phyloP scores from a whole-genome alignment of 176 grass and related monocot genomes.

The Cenchrus americanus region DNA sequence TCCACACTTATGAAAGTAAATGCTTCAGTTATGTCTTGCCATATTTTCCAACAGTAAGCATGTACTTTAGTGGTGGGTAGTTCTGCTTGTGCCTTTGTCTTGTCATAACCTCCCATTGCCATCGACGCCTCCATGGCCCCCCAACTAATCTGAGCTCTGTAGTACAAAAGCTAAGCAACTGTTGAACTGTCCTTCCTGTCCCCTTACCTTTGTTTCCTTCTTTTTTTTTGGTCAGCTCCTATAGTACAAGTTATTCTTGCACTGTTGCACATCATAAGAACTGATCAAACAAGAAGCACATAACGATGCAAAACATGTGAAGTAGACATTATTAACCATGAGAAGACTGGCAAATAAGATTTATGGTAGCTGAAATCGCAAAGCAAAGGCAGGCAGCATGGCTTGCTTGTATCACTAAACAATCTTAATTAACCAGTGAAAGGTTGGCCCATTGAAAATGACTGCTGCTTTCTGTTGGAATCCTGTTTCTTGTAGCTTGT shows the following conservation, averaged over 20 bases:
- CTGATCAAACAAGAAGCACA: constrained; percentile 7
- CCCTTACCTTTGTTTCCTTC: constrained; percentile 14
- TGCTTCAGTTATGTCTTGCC: not conserved
- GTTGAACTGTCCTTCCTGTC: not conserved
- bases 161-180: constrained; percentile 17
- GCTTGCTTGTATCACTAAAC: constrained; percentile 23
- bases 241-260: constrained; percentile 19
- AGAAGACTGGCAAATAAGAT: constrained; percentile 9
- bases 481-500: constrained; percentile 8
- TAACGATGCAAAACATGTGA: constrained; percentile 10
- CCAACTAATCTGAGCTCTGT: constrained; percentile 26
- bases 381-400: not conserved
- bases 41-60: not conserved
- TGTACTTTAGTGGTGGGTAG: constrained; percentile 1
- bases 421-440: constrained; percentile 39
- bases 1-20: constrained; percentile 34
- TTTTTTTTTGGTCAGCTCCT: not conserved
- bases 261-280: constrained; percentile 29
- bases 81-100: constrained; percentile 21
- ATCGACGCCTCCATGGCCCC: constrained; percentile 8
- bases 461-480: constrained; percentile 20
- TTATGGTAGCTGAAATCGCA: not conserved
- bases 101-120: constrained; percentile 20
- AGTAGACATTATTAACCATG: constrained; percentile 17
- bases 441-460: constrained; percentile 2